Evolutionary conservation across 805 yeast genomes (phyloP), one percentile per base, ranked within the genome.

Genomic region (Metschnikowia shivogae): DNA sequence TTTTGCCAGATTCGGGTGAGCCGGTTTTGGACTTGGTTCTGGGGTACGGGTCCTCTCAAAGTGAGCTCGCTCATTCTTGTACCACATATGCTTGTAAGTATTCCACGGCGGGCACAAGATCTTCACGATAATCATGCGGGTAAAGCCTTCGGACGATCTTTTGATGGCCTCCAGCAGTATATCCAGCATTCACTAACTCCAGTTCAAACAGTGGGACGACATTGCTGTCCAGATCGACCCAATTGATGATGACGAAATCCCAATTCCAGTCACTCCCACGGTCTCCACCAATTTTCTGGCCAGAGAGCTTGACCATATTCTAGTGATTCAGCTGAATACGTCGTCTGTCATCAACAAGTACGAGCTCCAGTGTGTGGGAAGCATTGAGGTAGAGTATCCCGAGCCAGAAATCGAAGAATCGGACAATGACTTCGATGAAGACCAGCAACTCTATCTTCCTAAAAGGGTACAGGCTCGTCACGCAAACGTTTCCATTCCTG

Each of bases 141-240:
- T 29, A 22, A 22, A 22, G 6, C 26, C 26, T 22, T 7, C 26
- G 17, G 17, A 22, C 3, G 26, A 12, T 29, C 31, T 29, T 29
- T n/a, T 11, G 31, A 29, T 29, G 31, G 13, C 31, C 31, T 29
- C 1, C 26, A 22, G 26, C 6, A 6, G 26, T 6, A 22, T 7
- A 5, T 22, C 26, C 26, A 22, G 8, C 26, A 22, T 22, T 22
- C 36, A 38, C 51, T 49, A 47, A 49, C 46, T 22, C n/a, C 36
- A 53, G 55, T 64, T 77, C 40, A 73, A 75, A 65, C 81, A 78
- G 34, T 68, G 77, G 73, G 63, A 67, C 22, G 80, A 74, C 33
- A 22, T 22, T 22, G 26, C 26, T 22, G 55, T 61, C 37, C 74
- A 72, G 29, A 63, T 73, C n/a, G 75, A 80, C 57, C 50, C 70